Evolutionary conservation across 2,329 filamentous ascomycete genomes (phyloP).

Genomic region (Scedosporium apiospermum): DNA sequence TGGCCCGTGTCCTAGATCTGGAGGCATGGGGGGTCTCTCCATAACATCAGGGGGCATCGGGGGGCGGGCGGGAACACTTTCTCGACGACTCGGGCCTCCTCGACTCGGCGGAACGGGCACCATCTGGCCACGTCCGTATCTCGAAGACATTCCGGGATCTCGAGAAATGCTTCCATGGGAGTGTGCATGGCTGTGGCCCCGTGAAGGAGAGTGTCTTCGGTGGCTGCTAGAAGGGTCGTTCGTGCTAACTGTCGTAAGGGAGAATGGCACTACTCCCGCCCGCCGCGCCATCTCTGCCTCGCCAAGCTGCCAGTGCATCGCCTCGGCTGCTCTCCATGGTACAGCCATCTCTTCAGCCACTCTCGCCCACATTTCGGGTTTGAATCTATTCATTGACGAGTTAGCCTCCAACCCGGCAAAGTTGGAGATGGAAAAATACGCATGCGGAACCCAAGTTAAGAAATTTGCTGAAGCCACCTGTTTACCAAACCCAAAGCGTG

Average conservation of each 20-base stretch:
- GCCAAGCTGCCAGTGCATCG: slow-evolving; percentile 96
- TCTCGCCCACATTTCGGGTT: slow-evolving; percentile 95
- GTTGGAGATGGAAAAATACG: background rate
- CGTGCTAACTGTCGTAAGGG: slow-evolving; percentile 43
- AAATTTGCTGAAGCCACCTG: background rate
- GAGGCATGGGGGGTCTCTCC: slow-evolving; percentile 11
- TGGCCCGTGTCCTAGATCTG: slow-evolving; percentile 4
- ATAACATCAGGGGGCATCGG: slow-evolving; percentile 19
- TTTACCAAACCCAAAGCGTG: background rate
- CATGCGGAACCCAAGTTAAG: background rate
- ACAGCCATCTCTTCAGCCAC: slow-evolving; percentile 91
- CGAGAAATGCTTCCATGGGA: slow-evolving; percentile 31
- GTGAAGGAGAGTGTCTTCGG: slow-evolving; percentile 25
- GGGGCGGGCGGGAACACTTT: slow-evolving; percentile 25
- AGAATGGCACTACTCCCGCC: slow-evolving; percentile 82
- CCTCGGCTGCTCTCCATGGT: slow-evolving; percentile 90
- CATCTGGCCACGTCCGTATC: slow-evolving; percentile 29
- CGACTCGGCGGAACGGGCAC: slow-evolving; percentile 23
- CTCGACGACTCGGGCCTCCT: slow-evolving; percentile 29
- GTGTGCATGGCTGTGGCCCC: slow-evolving; percentile 31
- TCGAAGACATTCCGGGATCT: slow-evolving; percentile 27
- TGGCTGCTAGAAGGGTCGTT: slow-evolving; percentile 27
- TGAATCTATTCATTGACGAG: slow-evolving; percentile 61
- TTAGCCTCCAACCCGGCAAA: background rate
- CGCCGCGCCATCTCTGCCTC: slow-evolving; percentile 89